A percentile compares a stretch with the other conserved stretches of the same genome.
These are phyloP conservation scores for Leishmania braziliensis DNA, from an alignment of 208 protist genomes.

Conservation along the genomic window DNA sequence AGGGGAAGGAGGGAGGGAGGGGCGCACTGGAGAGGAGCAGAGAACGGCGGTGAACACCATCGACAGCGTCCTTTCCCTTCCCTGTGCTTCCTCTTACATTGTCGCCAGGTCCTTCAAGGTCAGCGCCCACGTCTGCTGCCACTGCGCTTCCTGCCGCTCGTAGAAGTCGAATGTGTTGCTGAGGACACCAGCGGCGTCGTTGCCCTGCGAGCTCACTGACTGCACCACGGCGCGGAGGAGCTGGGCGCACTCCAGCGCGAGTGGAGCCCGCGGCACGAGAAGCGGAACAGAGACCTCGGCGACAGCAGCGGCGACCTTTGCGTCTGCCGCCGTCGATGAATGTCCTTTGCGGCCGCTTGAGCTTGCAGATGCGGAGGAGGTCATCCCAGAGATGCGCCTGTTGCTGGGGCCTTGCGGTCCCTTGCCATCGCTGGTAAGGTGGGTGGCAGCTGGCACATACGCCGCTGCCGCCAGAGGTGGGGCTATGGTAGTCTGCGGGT, in stretches of 20 bases:
- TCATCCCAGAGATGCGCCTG: background rate
- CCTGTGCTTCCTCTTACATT: background rate
- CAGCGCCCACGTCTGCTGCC: conserved; percentile 63
- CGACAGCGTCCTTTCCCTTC: background rate
- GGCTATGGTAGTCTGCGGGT: conserved; percentile 41
- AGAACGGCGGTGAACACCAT: background rate
- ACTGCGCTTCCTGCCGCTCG: conserved; percentile 57
- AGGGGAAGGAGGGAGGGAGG: background rate
- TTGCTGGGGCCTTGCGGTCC: conserved; percentile 5
- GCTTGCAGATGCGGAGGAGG: background rate
- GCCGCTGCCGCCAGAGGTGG: conserved; percentile 28
- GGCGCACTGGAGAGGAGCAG: background rate
- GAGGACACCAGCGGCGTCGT: conserved; percentile 45
- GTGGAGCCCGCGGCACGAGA: conserved; percentile 48
- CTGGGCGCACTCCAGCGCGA: conserved; percentile 64
- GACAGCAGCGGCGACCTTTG: conserved; percentile 6
- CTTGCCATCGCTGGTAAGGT: background rate
- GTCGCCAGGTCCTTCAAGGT: conserved; percentile 43
- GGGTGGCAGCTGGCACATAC: conserved; percentile 38
- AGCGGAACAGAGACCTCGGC: conserved; percentile 40
- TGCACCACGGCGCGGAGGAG: conserved; percentile 57
- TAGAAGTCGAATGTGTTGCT: conserved; percentile 54
- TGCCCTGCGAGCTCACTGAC: conserved; percentile 38
- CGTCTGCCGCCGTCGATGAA: conserved; percentile 2
- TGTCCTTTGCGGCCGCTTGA: background rate